Percentiles rank a stretch among this genome's conserved stretches.
phyloP scores from a whole-genome alignment of 495 filamentous ascomycete species.

The Trichoderma erinaceum region DNA sequence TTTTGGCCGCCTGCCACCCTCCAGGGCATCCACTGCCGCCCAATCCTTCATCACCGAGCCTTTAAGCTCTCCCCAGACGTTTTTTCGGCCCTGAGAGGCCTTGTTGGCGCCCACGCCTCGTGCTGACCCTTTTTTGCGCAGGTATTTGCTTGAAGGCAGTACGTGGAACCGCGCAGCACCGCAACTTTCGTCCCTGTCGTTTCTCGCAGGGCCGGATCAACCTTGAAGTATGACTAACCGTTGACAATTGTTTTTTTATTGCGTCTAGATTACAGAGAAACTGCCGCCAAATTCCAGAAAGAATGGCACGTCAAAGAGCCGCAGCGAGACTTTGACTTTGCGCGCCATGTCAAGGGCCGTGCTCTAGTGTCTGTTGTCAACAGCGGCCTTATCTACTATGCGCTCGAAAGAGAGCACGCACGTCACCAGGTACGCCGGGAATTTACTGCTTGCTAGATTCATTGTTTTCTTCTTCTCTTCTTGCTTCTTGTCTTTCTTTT shows the following conservation, averaged over 20 bases:
- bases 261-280: slow-evolving; percentile 56
- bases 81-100: slow-evolving; percentile 10
- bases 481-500: slow-evolving; percentile 21
- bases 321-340: slow-evolving; percentile 64
- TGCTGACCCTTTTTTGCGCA: slow-evolving; percentile 38
- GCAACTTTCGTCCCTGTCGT: slow-evolving; percentile 4
- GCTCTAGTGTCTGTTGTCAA: slow-evolving; percentile 69
- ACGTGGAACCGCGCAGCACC: slow-evolving; percentile 32
- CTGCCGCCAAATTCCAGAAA: slow-evolving; percentile 73
- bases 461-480: neutral
- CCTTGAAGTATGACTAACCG: slow-evolving; percentile 16
- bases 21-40: neutral
- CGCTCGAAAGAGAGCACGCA: slow-evolving; percentile 55
- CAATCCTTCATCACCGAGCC: slow-evolving; percentile 6
- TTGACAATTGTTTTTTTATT: slow-evolving; percentile 22
- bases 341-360: slow-evolving; percentile 67
- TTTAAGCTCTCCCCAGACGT: slow-evolving; percentile 16
- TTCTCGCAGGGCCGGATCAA: slow-evolving; percentile 13
- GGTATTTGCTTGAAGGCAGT: slow-evolving; percentile 89
- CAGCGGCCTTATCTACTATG: slow-evolving; percentile 68
- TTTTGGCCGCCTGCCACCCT: neutral
- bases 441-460: neutral
- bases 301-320: slow-evolving; percentile 70
- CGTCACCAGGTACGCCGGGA: slow-evolving; percentile 51
- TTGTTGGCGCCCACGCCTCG: slow-evolving; percentile 23